A percentile compares a stretch with the other conserved stretches of the same genome.
Conservation (phyloP, 2,329 filamentous ascomycete genomes). For the Colletotrichum graminicola region DNA sequence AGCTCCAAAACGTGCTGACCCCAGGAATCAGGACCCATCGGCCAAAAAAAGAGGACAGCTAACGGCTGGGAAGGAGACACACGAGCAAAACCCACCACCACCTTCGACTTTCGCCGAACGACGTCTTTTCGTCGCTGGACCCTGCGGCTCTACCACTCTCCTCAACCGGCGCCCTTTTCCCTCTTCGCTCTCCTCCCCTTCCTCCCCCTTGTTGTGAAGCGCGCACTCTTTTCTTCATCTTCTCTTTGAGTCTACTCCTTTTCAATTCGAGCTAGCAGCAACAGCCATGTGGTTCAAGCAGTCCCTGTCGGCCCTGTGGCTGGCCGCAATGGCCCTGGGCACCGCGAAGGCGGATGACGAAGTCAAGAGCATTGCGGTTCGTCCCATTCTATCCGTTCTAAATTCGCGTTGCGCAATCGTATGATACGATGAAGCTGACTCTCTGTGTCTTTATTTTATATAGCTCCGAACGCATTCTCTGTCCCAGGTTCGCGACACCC, state of each 20-base stretch:
- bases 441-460: conserved; percentile 43
- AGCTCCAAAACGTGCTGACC: conserved; percentile 42
- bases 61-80: conserved; percentile 44
- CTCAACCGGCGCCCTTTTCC: conserved; percentile 18
- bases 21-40: conserved; percentile 42
- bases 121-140: conserved; percentile 42
- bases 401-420: not conserved
- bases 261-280: conserved; percentile 41
- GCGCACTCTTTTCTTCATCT: conserved; percentile 16
- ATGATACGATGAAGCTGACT: conserved; percentile 32
- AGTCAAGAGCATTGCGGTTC: conserved; percentile 65
- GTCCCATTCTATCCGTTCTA: conserved; percentile 41
- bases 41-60: conserved; percentile 47
- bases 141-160: conserved; percentile 34
- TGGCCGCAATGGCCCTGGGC: conserved; percentile 64
- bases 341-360: conserved; percentile 61
- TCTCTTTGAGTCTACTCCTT: conserved; percentile 29
- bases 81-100: conserved; percentile 42
- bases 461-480: conserved; percentile 91
- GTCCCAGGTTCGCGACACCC: conserved; percentile 66
- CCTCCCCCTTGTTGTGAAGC: not conserved
- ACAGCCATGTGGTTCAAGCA: conserved; percentile 60
- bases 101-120: conserved; percentile 35
- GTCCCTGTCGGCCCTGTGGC: conserved; percentile 60
- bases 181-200: conserved; percentile 5